These are phyloP conservation scores for Erysimum cheiri DNA, from an alignment of 441 rosid species.

Conservation along the genomic window DNA sequence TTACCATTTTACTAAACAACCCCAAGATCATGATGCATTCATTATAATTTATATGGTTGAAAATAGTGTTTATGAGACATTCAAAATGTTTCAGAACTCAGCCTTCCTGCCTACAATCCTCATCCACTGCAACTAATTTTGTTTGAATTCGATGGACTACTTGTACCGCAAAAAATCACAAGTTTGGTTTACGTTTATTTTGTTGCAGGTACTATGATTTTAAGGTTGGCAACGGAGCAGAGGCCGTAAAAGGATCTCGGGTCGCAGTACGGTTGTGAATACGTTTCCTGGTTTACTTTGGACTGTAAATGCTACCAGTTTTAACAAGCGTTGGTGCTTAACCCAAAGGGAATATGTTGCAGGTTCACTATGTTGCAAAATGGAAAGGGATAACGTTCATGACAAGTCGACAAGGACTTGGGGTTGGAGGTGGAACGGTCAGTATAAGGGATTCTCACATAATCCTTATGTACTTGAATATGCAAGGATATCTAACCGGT, in stretches of 20 bases:
- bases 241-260: slow-evolving; percentile 89
- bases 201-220: slow-evolving; percentile 83
- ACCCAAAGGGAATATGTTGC: slow-evolving; percentile 19
- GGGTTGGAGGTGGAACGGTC: slow-evolving; percentile 96
- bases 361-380: slow-evolving; percentile 97
- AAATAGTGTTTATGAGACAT: not conserved
- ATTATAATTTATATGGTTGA: not conserved
- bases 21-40: slow-evolving; percentile 22
- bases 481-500: not conserved
- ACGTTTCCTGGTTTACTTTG: slow-evolving; percentile 48
- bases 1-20: not conserved
- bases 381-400: slow-evolving; percentile 95
- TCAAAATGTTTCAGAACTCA: not conserved
- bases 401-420: slow-evolving; percentile 94
- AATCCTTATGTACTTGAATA: slow-evolving; percentile 7
- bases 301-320: not conserved
- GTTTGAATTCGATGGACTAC: not conserved
- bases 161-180: not conserved
- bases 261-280: slow-evolving; percentile 95
- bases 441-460: slow-evolving; percentile 20
- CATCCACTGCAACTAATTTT: not conserved
- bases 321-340: slow-evolving; percentile 8
- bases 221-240: slow-evolving; percentile 78
- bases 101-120: not conserved
- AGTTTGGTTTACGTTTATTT: slow-evolving; percentile 34